Conservation (phyloP, 2,329 filamentous ascomycete genomes). For the Neonectria faginata region DNA sequence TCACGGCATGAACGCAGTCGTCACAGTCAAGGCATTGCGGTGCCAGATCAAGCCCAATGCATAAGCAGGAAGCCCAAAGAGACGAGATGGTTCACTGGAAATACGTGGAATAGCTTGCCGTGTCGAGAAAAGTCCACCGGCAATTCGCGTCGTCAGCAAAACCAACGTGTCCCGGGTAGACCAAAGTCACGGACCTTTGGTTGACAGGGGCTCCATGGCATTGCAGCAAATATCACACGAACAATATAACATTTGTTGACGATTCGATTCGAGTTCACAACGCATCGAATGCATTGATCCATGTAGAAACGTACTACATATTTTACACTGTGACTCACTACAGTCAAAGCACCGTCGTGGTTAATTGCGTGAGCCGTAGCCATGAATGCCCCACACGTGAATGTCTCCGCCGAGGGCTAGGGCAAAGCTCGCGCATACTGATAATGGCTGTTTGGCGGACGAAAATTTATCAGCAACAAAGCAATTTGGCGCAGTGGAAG, state of each 20-base stretch:
- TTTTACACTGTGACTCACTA: background rate
- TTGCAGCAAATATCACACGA: background rate
- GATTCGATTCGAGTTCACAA: background rate
- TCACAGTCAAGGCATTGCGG: background rate
- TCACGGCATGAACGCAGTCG: background rate
- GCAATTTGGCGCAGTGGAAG: constrained; percentile 28
- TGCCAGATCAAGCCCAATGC: background rate
- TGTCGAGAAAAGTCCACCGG: background rate
- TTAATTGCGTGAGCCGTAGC: background rate
- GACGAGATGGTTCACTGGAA: background rate
- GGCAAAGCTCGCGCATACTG: constrained; percentile 2
- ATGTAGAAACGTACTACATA: background rate
- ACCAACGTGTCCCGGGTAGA: background rate
- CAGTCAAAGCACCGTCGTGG: background rate
- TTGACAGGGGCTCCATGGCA: background rate
- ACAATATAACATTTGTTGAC: background rate
- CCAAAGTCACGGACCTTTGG: too few species aligned
- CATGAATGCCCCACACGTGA: background rate
- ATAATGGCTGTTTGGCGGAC: background rate
- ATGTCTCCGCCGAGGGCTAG: constrained; percentile 25
- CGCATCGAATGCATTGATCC: background rate
- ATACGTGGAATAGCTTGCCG: background rate
- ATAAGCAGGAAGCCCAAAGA: background rate
- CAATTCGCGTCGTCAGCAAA: background rate
- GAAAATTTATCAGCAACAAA: background rate